Conservation (phyloP, 2,329 filamentous ascomycete species). For the Fusarium nelsonii region DNA sequence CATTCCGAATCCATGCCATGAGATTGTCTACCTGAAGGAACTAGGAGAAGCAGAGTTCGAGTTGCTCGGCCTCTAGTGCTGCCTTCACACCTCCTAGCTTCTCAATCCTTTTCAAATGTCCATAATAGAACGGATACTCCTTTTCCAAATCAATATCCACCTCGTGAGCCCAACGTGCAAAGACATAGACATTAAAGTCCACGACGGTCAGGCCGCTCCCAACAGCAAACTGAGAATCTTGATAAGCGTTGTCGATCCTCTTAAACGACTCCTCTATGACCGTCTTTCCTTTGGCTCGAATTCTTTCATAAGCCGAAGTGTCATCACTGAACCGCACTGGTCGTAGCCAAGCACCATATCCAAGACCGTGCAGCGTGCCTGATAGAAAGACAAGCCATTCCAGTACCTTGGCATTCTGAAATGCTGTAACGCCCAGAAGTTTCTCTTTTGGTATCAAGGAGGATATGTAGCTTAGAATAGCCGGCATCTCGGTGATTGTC, state of each 20-base stretch:
- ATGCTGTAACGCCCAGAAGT: conserved; percentile 37
- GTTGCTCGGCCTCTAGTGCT: neutral
- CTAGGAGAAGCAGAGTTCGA: neutral
- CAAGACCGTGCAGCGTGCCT: conserved; percentile 50
- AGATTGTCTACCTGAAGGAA: neutral
- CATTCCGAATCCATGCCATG: neutral
- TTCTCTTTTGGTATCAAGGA: conserved; percentile 35
- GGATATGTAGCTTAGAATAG: conserved; percentile 51
- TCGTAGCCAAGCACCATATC: conserved; percentile 44
- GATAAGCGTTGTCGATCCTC: conserved; percentile 10
- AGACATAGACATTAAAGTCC: conserved; percentile 42
- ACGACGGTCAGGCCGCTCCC: conserved; percentile 28
- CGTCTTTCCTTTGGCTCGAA: conserved; percentile 13
- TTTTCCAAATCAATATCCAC: conserved; percentile 20
- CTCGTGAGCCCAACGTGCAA: conserved; percentile 36
- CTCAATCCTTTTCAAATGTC: conserved; percentile 7
- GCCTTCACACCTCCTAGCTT: conserved; percentile 1
- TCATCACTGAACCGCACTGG: conserved; percentile 49
- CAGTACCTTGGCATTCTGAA: conserved; percentile 45
- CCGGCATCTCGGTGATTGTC: conserved; percentile 52
- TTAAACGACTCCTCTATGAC: neutral
- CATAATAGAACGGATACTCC: conserved; percentile 10
- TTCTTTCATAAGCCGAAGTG: neutral
- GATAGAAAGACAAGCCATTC: conserved; percentile 54
- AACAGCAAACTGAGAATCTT: neutral